Evolutionary conservation across 257 asterid species (phyloP).

Genomic region (Solanum pennellii): DNA sequence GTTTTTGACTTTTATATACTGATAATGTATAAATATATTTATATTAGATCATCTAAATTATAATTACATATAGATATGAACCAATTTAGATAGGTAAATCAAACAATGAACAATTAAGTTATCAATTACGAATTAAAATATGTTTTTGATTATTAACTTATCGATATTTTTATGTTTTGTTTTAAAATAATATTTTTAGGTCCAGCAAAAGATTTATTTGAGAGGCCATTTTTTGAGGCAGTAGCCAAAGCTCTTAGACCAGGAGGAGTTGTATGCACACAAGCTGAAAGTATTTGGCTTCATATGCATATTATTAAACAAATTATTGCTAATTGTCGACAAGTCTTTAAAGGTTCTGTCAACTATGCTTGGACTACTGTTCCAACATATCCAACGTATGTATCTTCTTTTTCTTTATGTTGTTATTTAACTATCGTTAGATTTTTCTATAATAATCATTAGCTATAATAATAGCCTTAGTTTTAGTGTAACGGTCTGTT

Average conservation of each 20-base stretch:
- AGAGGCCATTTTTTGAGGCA: constrained; percentile 82
- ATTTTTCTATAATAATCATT: background rate
- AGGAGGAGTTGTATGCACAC: constrained; percentile 95
- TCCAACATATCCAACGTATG: constrained; percentile 89
- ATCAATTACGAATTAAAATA: no score
- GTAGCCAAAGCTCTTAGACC: constrained; percentile 85
- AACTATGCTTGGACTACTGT: constrained; percentile 97
- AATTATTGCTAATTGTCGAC: constrained; percentile 72
- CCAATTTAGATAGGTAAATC: no score
- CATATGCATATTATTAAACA: constrained; percentile 96
- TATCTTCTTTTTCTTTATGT: background rate
- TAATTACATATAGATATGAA: no score
- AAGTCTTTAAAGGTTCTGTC: constrained; percentile 92
- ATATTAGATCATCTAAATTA: no score
- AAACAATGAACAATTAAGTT: no score
- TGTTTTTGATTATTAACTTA: no score
- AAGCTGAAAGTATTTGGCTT: constrained; percentile 98
- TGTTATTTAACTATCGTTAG: accelerated
- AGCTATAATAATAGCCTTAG: accelerated
- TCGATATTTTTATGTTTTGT: background rate
- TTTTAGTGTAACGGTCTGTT: background rate
- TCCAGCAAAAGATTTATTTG: constrained; percentile 94
- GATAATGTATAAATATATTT: no score
- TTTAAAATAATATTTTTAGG: constrained; percentile 22
- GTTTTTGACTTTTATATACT: no score